Percentiles rank a stretch among this genome's conserved stretches.
phyloP scores from a whole-genome alignment of 2,329 filamentous ascomycete species.

The Fusarium newnesense region DNA sequence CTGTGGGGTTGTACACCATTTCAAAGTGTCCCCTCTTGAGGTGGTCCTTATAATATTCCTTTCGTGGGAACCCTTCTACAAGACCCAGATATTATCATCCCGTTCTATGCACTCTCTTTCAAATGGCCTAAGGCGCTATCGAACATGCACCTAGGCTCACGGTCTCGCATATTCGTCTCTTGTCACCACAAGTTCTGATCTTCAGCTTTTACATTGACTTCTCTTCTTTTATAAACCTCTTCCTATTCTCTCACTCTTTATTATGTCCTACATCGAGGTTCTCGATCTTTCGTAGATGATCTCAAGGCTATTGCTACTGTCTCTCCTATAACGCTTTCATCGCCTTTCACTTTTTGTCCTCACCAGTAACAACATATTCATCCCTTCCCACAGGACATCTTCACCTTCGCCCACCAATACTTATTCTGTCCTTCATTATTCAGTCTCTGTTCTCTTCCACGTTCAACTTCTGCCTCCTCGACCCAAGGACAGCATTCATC shows the following conservation, averaged over 20 bases:
- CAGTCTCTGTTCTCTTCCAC: too few species aligned
- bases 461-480: not conserved
- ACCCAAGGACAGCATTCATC: not conserved
- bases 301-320: not conserved
- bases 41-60: not conserved
- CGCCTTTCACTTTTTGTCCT: not conserved
- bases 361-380: not conserved
- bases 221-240: not conserved
- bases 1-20: not conserved
- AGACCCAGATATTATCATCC: not conserved
- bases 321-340: not conserved
- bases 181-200: not conserved
- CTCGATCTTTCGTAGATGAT: not conserved
- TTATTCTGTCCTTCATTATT: not conserved
- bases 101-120: not conserved
- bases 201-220: not conserved
- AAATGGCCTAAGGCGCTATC: constrained; percentile 1
- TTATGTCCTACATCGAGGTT: too few species aligned
- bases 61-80: not conserved
- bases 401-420: not conserved
- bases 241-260: not conserved
- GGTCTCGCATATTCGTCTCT: not conserved
- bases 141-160: not conserved
- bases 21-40: not conserved
- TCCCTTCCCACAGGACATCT: not conserved